Evolutionary conservation across 2,329 filamentous ascomycete species (phyloP).

Genomic region (Diaporthe vexans): DNA sequence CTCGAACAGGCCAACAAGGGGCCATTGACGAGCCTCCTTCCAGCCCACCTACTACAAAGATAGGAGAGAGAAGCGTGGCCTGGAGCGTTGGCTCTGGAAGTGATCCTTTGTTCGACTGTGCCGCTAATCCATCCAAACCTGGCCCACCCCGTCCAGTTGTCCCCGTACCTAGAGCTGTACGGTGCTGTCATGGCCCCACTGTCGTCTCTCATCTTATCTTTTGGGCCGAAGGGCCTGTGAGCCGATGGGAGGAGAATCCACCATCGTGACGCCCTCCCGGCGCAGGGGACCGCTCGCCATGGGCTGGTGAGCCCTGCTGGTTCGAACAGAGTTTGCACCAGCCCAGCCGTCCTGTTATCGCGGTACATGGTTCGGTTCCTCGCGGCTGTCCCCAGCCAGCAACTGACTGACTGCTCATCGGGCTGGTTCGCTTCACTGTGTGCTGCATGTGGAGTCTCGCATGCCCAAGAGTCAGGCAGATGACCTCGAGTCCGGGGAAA

Average conservation of each 20-base stretch:
- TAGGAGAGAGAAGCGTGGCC: background rate
- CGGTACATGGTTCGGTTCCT: conserved; percentile 24
- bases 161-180: conserved; percentile 31
- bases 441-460: conserved; percentile 34
- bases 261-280: conserved; percentile 20
- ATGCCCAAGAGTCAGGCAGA: conserved; percentile 35
- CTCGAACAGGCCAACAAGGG: background rate
- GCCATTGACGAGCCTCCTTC: background rate
- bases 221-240: conserved; percentile 5
- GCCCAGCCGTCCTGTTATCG: conserved; percentile 14
- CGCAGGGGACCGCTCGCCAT: conserved; percentile 24
- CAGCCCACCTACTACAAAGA: background rate
- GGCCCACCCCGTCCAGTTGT: conserved; percentile 18
- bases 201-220: conserved; percentile 35
- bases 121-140: conserved; percentile 16
- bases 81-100: background rate
- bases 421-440: conserved; percentile 9
- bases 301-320: background rate
- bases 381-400: background rate
- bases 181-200: conserved; percentile 41
- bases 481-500: conserved; percentile 40
- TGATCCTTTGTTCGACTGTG: conserved; percentile 12
- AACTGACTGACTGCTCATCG: conserved; percentile 32
- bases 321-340: conserved; percentile 14
- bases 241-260: background rate